Conservation (phyloP, 169 alveolate species). For the Sarcocystis neurona region DNA sequence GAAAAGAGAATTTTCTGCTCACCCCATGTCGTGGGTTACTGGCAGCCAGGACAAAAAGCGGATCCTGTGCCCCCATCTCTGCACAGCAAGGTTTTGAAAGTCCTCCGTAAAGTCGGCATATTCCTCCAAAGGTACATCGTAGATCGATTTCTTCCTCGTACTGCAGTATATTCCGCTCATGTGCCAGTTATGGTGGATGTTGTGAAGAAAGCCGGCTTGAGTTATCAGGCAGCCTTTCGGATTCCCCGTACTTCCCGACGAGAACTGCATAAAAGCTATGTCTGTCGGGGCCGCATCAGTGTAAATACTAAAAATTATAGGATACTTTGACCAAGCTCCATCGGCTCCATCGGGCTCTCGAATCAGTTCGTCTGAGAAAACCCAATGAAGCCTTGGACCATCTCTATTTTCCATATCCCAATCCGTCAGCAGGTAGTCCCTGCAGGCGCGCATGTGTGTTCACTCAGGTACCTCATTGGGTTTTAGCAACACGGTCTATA, state of each 20-base stretch:
- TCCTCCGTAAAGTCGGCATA: background rate
- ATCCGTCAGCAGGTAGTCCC: too few species aligned
- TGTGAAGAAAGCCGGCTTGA: constrained; percentile 65
- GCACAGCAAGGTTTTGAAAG: background rate
- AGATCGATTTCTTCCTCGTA: background rate
- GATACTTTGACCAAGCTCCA: background rate
- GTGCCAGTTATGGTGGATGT: constrained; percentile 47
- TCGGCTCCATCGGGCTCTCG: background rate
- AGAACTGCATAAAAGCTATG: constrained; percentile 68
- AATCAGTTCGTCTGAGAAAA: constrained; percentile 23
- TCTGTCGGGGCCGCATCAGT: background rate
- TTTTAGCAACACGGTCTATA: too few species aligned
- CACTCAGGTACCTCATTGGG: too few species aligned
- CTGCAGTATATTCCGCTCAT: background rate
- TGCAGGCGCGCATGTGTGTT: too few species aligned
- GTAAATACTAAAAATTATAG: too few species aligned
- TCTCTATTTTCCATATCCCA: too few species aligned
- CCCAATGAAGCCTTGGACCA: too few species aligned
- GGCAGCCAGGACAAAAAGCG: constrained; percentile 70
- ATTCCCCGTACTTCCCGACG: constrained; percentile 72
- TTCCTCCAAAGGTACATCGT: constrained; percentile 10
- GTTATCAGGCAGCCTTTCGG: constrained; percentile 72
- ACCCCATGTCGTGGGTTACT: constrained; percentile 72
- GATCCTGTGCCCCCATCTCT: constrained; percentile 56
- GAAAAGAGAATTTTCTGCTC: background rate